These are phyloP conservation scores for Auricularia heimuer DNA, from an alignment of 768 basidiomycete species.

Conservation along the genomic window DNA sequence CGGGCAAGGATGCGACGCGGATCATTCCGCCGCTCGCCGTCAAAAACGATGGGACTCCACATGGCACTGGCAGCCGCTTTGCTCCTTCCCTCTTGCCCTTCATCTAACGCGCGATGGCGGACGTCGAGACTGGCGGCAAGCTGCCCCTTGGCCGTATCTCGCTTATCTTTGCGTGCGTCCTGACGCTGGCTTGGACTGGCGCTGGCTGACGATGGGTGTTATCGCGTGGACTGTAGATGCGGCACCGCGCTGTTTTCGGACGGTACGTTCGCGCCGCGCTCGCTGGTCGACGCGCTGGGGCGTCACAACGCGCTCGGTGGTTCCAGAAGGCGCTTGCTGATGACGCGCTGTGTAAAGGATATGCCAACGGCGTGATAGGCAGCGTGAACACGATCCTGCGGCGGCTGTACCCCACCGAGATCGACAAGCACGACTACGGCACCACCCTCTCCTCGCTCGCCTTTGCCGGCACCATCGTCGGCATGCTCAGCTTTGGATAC, in stretches of 20 bases:
- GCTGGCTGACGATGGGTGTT: neutral
- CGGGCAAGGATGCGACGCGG: too few species aligned
- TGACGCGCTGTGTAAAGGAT: constrained; percentile 36
- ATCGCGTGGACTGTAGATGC: constrained; percentile 36
- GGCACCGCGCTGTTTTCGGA: constrained; percentile 85
- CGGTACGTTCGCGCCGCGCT: constrained; percentile 31
- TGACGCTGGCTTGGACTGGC: neutral
- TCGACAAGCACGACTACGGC: constrained; percentile 48
- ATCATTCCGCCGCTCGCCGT: too few species aligned
- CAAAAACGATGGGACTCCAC: too few species aligned
- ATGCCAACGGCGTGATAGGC: constrained; percentile 65
- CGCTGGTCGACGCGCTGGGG: neutral
- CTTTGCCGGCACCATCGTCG: constrained; percentile 82
- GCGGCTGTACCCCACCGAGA: constrained; percentile 49
- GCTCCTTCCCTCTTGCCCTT: too few species aligned
- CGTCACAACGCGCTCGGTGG: too few species aligned
- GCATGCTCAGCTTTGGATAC: constrained; percentile 63
- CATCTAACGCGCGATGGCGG: too few species aligned
- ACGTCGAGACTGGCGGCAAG: too few species aligned
- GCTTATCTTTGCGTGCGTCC: constrained; percentile 72
- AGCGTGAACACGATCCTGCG: constrained; percentile 43
- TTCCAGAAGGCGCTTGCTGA: neutral
- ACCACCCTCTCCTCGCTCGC: constrained; percentile 55
- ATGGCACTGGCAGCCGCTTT: too few species aligned
- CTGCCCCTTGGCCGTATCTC: constrained; percentile 44